A percentile compares a stretch with the other conserved stretches of the same genome.
These are phyloP conservation scores for Capronia epimyces DNA, from an alignment of 2,329 filamentous ascomycete species.

Conservation along the genomic window DNA sequence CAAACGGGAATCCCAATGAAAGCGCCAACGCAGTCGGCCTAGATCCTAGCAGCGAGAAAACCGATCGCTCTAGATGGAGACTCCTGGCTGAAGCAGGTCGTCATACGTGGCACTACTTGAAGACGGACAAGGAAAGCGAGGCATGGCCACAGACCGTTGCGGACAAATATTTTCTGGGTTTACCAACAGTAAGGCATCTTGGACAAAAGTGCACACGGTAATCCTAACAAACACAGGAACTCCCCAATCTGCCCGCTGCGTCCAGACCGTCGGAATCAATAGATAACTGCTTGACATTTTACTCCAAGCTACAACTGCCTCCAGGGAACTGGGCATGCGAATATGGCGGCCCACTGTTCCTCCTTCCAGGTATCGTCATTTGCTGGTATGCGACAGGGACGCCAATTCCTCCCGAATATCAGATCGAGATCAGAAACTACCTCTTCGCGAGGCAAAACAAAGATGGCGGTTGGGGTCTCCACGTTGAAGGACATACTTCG, in stretches of 20 bases:
- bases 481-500: conserved; percentile 88
- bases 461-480: conserved; percentile 95
- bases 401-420: conserved; percentile 71
- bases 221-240: conserved; percentile 50
- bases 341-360: conserved; percentile 95
- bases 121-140: conserved; percentile 62
- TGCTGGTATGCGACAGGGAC: conserved; percentile 86
- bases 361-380: conserved; percentile 78
- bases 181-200: conserved; percentile 60
- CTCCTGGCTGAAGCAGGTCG: conserved; percentile 74
- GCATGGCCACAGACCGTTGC: conserved; percentile 80
- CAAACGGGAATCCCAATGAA: conserved; percentile 6
- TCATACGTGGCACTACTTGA: conserved; percentile 90
- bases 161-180: conserved; percentile 82
- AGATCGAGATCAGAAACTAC: conserved; percentile 88
- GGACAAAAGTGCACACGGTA: background rate
- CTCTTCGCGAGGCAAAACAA: conserved; percentile 76
- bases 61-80: conserved; percentile 79
- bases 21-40: conserved; percentile 12
- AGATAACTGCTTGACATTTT: conserved; percentile 78
- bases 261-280: conserved; percentile 71
- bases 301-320: conserved; percentile 79
- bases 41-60: conserved; percentile 43
- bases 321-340: conserved; percentile 95
- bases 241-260: conserved; percentile 65